Evolutionary conservation across 2,329 filamentous ascomycete genomes (phyloP), one percentile per base, ranked within the genome.

Genomic region (Ceratocystis cacaofunesta): DNA sequence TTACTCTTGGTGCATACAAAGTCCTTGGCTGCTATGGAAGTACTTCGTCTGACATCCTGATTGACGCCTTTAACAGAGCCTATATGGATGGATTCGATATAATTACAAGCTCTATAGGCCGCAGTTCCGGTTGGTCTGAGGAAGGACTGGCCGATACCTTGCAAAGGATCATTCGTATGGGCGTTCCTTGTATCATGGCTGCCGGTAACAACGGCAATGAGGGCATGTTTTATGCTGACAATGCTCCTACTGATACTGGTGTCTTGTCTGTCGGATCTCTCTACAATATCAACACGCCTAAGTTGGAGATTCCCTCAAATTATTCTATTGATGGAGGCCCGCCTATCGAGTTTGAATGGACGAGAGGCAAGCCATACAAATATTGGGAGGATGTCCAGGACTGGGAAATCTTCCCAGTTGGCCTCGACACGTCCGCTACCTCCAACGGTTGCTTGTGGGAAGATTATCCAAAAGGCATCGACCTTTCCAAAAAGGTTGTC

Each of bases 81-180:
- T 85, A 79, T 69, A 79, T 86, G 70, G 82, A 79, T n/a, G 82
- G 81, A 43, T 63, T 79, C 44, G 75, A 84, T 69, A 79, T 84
- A 68, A 83, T 84, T 70, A 82, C 79, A 1, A 76, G 79, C 1
- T 82, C 80, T 2, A 78, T 84, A 55, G 80, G 81, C n/a, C 76
- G 76, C 0, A 69, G 77, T 0, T 76, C 75, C 0, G 82, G 82
- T 12, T 84, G 80, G 80, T 74, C 76, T 1, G 78, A 81, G 68
- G 78, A 80, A 15, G 76, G 79, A 0, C 80, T 77, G 78, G 75
- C 79, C 5, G 76, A 77, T 1, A 76, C 76, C 1, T 78, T 81
- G 12, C 2, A 2, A 22, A 2, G 77, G 78, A 82, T 84, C 43
- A 79, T 81, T 15, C 78, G 78, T 12, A 74, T 77, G 43, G 82